Evolutionary conservation across 129 eudicot species (phyloP).

Genomic region (Tagetes patula): DNA sequence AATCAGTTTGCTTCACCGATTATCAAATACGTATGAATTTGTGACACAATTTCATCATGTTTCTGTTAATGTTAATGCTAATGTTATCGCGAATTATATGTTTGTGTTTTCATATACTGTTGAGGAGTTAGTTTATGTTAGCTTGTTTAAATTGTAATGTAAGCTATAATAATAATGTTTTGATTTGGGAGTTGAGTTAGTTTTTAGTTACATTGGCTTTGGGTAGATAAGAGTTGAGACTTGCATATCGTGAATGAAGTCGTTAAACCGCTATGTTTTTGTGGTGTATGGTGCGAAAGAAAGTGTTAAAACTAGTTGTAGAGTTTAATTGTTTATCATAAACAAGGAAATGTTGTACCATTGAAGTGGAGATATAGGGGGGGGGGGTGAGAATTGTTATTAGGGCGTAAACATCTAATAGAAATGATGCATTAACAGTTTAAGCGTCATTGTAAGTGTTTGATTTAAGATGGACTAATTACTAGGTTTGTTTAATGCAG

Average conservation of each 20-base stretch:
- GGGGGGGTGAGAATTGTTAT: neutral
- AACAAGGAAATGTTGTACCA: neutral
- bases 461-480: constrained; percentile 15
- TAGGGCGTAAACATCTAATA: neutral
- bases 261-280: too few relatives aligned
- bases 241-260: constrained; percentile 8
- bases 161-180: neutral
- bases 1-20: constrained; percentile 18
- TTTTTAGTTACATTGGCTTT: constrained; percentile 10
- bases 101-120: neutral
- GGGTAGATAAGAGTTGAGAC: constrained; percentile 15
- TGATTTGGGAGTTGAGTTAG: neutral
- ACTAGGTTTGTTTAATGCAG: constrained; percentile 38
- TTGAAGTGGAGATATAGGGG: neutral
- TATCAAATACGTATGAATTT: neutral
- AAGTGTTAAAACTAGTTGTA: neutral
- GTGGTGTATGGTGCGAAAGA: neutral
- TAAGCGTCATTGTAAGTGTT: constrained; percentile 4
- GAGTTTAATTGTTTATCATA: neutral
- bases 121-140: neutral
- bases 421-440: neutral
- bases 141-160: neutral
- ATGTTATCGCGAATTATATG: neutral
- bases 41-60: neutral
- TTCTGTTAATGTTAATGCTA: neutral